Conservation (phyloP, 345 rosid species). For the Populus nigra region DNA sequence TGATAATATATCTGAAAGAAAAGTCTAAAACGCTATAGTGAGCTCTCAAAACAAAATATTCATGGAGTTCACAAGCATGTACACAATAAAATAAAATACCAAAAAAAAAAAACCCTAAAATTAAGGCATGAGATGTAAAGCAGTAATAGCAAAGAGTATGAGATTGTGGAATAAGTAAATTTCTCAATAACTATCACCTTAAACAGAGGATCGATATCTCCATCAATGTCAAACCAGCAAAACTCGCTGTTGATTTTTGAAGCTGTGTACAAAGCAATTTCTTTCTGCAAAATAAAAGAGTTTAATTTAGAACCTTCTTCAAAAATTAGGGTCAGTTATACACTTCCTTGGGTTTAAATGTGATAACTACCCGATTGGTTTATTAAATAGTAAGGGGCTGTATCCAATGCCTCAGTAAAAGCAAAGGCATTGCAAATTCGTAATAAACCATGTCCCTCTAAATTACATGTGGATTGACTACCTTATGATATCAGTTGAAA, state of each 20-base stretch:
- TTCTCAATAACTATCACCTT: conserved; percentile 50
- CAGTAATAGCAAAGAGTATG: background rate
- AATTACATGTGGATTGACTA: no score
- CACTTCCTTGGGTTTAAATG: background rate
- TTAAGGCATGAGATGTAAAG: background rate
- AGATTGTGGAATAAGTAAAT: background rate
- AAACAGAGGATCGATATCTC: conserved; percentile 89
- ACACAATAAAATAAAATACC: background rate
- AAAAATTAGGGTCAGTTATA: background rate
- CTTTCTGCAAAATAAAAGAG: conserved; percentile 66
- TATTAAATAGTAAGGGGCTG: no score
- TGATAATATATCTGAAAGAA: background rate
- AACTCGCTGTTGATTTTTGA: conserved; percentile 73
- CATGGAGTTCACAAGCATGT: background rate
- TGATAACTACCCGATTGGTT: background rate
- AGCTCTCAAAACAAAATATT: background rate
- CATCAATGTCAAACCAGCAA: conserved; percentile 87
- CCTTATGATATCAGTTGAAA: no score
- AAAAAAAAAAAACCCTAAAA: background rate
- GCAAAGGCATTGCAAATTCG: no score
- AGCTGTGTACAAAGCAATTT: conserved; percentile 92
- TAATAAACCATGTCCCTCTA: no score
- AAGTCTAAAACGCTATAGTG: background rate
- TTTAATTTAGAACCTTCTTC: conserved; percentile 3
- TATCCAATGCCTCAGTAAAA: no score